These are phyloP conservation scores for Sporothrix dimorphospora DNA, from an alignment of 2,329 filamentous ascomycete genomes.

Conservation along the genomic window DNA sequence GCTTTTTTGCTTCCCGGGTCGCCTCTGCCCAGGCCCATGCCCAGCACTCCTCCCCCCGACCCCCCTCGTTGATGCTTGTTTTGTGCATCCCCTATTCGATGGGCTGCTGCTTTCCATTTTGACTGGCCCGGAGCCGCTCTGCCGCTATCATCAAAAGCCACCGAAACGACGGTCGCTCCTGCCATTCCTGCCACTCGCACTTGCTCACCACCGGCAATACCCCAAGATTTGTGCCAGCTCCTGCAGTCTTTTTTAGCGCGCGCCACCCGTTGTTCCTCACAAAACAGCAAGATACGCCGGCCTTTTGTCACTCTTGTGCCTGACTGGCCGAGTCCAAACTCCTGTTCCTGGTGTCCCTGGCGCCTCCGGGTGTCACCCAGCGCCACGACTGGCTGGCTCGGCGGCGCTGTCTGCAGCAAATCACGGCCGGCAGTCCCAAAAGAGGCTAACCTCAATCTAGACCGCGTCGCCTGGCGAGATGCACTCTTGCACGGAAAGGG, in stretches of 20 bases:
- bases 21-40: slow-evolving; percentile 2
- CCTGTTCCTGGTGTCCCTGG: slow-evolving; percentile 29
- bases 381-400: slow-evolving; percentile 12
- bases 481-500: background rate
- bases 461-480: slow-evolving; percentile 22
- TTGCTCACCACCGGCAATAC: slow-evolving; percentile 2
- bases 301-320: background rate
- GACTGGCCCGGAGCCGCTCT: background rate
- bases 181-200: slow-evolving; percentile 3
- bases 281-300: background rate
- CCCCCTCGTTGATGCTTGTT: slow-evolving; percentile 3
- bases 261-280: slow-evolving; percentile 18
- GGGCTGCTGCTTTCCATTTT: slow-evolving; percentile 6
- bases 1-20: slow-evolving; percentile 9
- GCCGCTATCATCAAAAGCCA: background rate
- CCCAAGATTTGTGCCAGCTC: slow-evolving; percentile 5
- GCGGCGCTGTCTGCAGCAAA: slow-evolving; percentile 19
- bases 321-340: background rate
- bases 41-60: background rate
- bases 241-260: slow-evolving; percentile 24
- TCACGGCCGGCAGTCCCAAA: slow-evolving; percentile 30
- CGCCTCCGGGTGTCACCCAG: slow-evolving; percentile 16
- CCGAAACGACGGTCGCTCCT: background rate
- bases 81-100: background rate
- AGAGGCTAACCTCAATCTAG: slow-evolving; percentile 27